Percentiles rank a stretch among this genome's conserved stretches.
phyloP scores from a whole-genome alignment of 2,329 filamentous ascomycete genomes.

The Fusarium torulosum region DNA sequence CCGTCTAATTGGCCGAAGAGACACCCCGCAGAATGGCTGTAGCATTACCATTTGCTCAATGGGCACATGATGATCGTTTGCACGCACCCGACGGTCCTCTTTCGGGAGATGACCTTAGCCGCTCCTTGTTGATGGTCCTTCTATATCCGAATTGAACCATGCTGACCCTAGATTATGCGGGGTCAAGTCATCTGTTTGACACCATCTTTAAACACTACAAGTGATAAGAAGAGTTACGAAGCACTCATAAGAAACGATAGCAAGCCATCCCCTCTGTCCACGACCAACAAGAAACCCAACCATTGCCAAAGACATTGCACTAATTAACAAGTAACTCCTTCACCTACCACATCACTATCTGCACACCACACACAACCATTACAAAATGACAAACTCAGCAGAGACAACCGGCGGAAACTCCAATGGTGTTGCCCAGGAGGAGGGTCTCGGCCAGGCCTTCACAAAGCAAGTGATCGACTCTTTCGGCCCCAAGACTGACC shows the following conservation, averaged over 20 bases:
- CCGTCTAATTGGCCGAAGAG: slow-evolving; percentile 10
- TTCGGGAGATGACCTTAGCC: slow-evolving; percentile 30
- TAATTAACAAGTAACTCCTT: not conserved
- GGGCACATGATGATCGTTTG: slow-evolving; percentile 1
- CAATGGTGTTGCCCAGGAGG: slow-evolving; percentile 27
- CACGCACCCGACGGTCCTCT: slow-evolving; percentile 18
- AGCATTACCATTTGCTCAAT: slow-evolving; percentile 12
- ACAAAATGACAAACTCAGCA: slow-evolving; percentile 51
- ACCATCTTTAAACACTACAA: slow-evolving; percentile 7
- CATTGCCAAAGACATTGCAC: not conserved
- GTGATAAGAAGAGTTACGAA: slow-evolving; percentile 12
- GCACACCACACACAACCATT: not conserved
- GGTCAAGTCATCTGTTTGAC: slow-evolving; percentile 26
- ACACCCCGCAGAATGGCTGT: slow-evolving; percentile 30
- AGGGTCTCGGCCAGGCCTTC: slow-evolving; percentile 64
- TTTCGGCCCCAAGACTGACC: slow-evolving; percentile 78
- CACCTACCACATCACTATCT: not conserved
- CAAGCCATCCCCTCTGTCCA: not conserved
- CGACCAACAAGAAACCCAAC: not conserved
- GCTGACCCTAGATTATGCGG: slow-evolving; percentile 35
- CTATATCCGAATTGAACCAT: slow-evolving; percentile 31
- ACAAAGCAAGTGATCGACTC: slow-evolving; percentile 79
- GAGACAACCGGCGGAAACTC: slow-evolving; percentile 62
- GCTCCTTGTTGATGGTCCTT: slow-evolving; percentile 13
- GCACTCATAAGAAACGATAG: slow-evolving; percentile 13